Base-by-base conservation (phyloP, 139 green algal genomes). In the Chlamydomonas eustigma region DNA sequence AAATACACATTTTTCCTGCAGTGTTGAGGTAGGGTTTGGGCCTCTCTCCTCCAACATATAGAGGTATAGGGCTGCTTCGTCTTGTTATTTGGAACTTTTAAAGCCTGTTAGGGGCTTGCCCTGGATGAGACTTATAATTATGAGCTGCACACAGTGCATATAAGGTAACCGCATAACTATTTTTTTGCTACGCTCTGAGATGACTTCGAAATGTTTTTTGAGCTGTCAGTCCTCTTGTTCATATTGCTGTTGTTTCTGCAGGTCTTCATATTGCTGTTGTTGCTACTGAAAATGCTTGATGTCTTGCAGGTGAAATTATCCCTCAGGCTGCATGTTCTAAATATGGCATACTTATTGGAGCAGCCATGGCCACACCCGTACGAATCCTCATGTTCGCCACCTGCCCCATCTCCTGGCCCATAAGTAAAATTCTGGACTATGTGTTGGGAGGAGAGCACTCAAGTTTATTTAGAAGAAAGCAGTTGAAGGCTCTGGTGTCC, bases 361-460 rank as follows among this genome's bases (percentile, higher is more conserved):
- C 38, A 30, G 2, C 3, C n/a, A 34, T 64, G n/a, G 51, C 38
- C 22, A 69, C n/a, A 39, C 38, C 39, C 8, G 58, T 82, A 64
- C 37, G 52, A 3, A 1, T 70, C 4, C 86, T 97, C 38, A 95
- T 97, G 88, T 2, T 80, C 18, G 25, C 93, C 1, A 85, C 85
- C 6, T 81, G 51, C 12, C 87, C 87, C n/a, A 76, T 97, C 24
- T 78, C 89, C 1, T 93, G 78, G 72, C 93, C 93, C 33, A 91
- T 97, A 64, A 81, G 75, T 37, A 90, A 88, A 63, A 38, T 78
- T 37, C 37, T 78, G 74, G 74, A 78, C 37, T 65, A 39, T 12
- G 63, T 71, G n/a, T 63, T 78, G 74, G 74, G 74, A 1, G 74
- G 74, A 2, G 74, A 78, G 58, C 52, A 72, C 28, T 52, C 74